phyloP scores from a whole-genome alignment of 176 grass and related monocot species.

The Phoenix dactylifera region DNA sequence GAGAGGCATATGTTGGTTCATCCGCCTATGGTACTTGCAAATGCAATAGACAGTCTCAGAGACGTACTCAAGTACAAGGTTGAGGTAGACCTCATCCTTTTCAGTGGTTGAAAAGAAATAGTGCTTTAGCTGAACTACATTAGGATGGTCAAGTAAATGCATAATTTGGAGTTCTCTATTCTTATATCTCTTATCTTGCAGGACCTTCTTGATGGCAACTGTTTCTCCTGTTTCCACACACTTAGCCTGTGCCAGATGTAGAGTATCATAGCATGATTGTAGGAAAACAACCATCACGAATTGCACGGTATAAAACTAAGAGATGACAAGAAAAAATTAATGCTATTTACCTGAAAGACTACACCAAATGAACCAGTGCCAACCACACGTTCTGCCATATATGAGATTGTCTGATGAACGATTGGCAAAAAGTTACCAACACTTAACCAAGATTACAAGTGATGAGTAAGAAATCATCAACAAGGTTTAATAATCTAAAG shows the following conservation, averaged over 20 bases:
- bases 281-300: too few species aligned
- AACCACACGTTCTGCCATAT: conserved; percentile 17
- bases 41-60: conserved; percentile 8
- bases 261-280: neutral
- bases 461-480: neutral
- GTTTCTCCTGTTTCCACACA: conserved; percentile 17
- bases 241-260: conserved; percentile 4
- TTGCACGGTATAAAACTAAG: too few species aligned
- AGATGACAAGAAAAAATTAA: too few species aligned
- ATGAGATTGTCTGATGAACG: neutral
- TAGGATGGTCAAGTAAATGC: conserved; percentile 18
- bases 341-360: conserved; percentile 14
- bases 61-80: conserved; percentile 19
- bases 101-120: conserved; percentile 18
- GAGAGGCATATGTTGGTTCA: conserved; percentile 16
- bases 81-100: conserved; percentile 19
- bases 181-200: conserved; percentile 19
- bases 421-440: neutral
- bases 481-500: too few species aligned
- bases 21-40: conserved; percentile 3
- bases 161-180: conserved; percentile 19
- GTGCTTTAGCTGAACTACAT: conserved; percentile 19
- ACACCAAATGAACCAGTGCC: conserved; percentile 24
- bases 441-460: neutral
- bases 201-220: too few species aligned